These are phyloP conservation scores for Colletotrichum sp. DNA, from an alignment of 2,329 filamentous ascomycete genomes.

Conservation along the genomic window DNA sequence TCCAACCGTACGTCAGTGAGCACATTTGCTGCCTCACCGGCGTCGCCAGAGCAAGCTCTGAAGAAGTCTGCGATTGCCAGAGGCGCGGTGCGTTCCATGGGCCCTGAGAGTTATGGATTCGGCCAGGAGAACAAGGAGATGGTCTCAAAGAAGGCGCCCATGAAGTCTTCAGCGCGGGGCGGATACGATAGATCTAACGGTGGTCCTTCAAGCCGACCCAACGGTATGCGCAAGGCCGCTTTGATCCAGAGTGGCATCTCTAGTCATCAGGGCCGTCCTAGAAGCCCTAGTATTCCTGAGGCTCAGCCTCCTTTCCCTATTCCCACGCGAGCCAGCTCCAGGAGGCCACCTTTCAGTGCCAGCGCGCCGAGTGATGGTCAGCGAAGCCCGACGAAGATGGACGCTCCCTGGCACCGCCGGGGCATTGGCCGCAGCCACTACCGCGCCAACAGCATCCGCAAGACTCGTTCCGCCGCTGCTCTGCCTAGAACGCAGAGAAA, in stretches of 20 bases:
- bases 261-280: constrained; percentile 67
- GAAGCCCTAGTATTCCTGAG: constrained; percentile 70
- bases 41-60: constrained; percentile 48
- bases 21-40: constrained; percentile 41
- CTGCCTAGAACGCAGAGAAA: constrained; percentile 62
- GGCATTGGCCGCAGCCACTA: constrained; percentile 52
- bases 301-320: constrained; percentile 87
- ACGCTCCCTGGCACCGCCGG: constrained; percentile 61
- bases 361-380: constrained; percentile 75
- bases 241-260: constrained; percentile 82
- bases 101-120: constrained; percentile 51
- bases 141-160: constrained; percentile 34
- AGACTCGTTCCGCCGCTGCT: constrained; percentile 82
- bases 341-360: constrained; percentile 69
- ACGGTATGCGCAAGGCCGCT: constrained; percentile 76
- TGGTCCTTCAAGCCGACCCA: constrained; percentile 50
- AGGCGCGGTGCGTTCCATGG: constrained; percentile 37
- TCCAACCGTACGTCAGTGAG: constrained; percentile 48
- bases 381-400: constrained; percentile 73
- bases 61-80: constrained; percentile 28
- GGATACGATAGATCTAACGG: constrained; percentile 42
- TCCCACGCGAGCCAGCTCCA: constrained; percentile 85
- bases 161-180: constrained; percentile 34
- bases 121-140: constrained; percentile 37
- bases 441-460: constrained; percentile 72